A percentile compares a stretch with the other conserved stretches of the same genome.
Conservation (phyloP, 768 basidiomycete genomes). For the Astraeus odoratus region DNA sequence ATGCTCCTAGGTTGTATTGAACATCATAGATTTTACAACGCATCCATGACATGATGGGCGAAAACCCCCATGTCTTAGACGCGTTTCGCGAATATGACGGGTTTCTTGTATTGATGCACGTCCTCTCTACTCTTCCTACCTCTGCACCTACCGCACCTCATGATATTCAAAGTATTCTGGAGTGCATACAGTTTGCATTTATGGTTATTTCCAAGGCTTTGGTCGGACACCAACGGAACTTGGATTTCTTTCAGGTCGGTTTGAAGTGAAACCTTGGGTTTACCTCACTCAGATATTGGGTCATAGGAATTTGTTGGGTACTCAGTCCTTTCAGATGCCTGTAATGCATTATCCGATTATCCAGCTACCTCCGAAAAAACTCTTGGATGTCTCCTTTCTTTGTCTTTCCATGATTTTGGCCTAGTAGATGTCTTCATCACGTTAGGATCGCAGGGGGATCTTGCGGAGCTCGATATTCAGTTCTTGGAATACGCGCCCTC, state of each 20-base stretch:
- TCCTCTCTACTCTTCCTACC: conserved; percentile 53
- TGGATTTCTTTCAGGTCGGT: conserved; percentile 62
- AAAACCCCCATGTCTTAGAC: conserved; percentile 60
- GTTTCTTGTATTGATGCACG: conserved; percentile 66
- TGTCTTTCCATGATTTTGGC: conserved; percentile 61
- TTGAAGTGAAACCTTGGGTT: conserved; percentile 11
- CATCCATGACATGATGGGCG: conserved; percentile 59
- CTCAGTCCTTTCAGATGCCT: conserved; percentile 51
- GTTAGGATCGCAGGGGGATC: conserved; percentile 30
- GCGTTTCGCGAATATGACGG: conserved; percentile 81
- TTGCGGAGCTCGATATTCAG: conserved; percentile 34
- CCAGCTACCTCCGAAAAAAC: conserved; percentile 43
- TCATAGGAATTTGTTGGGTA: conserved; percentile 50
- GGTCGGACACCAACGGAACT: conserved; percentile 46
- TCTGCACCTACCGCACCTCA: conserved; percentile 23
- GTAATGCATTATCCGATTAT: conserved; percentile 45
- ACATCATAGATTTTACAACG: conserved; percentile 50
- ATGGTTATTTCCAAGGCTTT: conserved; percentile 60
- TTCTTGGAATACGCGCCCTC: conserved; percentile 35
- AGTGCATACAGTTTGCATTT: conserved; percentile 57
- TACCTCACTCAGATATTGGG: not conserved
- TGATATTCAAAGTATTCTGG: conserved; percentile 36
- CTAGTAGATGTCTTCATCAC: conserved; percentile 48
- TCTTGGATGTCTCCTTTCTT: conserved; percentile 60
- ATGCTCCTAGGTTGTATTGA: not conserved